Evolutionary conservation across 129 eudicot genomes (phyloP).

Genomic region (Escallonia herrerae): DNA sequence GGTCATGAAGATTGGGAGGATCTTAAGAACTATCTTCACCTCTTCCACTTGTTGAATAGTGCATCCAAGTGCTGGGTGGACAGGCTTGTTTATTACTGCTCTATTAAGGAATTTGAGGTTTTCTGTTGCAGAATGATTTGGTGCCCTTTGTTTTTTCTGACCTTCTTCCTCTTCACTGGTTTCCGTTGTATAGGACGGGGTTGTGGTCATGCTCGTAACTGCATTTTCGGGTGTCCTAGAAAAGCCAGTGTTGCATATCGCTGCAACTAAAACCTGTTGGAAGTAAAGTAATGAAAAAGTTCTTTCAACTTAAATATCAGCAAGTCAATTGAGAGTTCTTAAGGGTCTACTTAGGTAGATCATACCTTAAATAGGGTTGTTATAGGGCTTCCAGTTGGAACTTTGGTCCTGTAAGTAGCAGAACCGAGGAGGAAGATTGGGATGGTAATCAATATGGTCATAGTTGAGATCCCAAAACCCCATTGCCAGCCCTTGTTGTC

Average conservation of each 20-base stretch:
- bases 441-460: conserved; percentile 52
- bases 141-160: conserved; percentile 10
- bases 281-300: neutral
- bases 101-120: conserved; percentile 34
- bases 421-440: conserved; percentile 87
- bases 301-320: neutral
- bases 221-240: conserved; percentile 36
- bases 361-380: conserved; percentile 74
- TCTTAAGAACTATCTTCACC: conserved; percentile 56
- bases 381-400: conserved; percentile 88
- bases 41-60: conserved; percentile 64
- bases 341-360: neutral
- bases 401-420: conserved; percentile 53
- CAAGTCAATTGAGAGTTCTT: neutral
- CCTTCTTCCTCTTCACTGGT: conserved; percentile 21
- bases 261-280: conserved; percentile 61
- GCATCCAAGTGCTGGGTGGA: conserved; percentile 35
- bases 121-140: conserved; percentile 21
- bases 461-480: conserved; percentile 77
- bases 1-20: conserved; percentile 62
- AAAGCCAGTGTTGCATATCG: conserved; percentile 33
- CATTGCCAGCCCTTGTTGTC: conserved; percentile 90
- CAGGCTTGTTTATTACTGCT: conserved; percentile 31
- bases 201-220: conserved; percentile 26
- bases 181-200: conserved; percentile 16